Percentiles rank a stretch among this genome's conserved stretches.
phyloP scores from a whole-genome alignment of 352 stramenopile species.

The Pythium brassicae region DNA sequence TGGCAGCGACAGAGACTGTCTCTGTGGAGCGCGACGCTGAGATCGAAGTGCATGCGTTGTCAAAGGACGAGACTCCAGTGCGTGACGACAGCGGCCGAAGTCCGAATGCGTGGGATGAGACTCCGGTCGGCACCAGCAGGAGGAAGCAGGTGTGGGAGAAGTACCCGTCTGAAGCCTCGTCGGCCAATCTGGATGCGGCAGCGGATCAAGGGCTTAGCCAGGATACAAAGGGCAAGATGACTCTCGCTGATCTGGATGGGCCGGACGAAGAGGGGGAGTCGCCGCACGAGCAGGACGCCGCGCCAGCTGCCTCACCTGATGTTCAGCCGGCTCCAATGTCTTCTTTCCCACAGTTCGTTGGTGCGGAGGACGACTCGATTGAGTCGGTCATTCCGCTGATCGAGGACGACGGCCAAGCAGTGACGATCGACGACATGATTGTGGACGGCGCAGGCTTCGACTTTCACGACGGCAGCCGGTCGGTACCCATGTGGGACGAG shows the following conservation, averaged over 20 bases:
- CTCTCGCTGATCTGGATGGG: background rate
- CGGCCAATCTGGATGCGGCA: background rate
- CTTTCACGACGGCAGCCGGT: background rate
- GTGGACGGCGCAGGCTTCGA: background rate
- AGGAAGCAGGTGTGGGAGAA: slow-evolving; percentile 4
- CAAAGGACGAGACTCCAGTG: slow-evolving; percentile 12
- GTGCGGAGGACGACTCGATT: background rate
- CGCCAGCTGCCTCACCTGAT: background rate
- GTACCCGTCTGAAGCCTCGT: background rate
- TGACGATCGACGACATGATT: slow-evolving; percentile 4
- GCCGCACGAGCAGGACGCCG: background rate
- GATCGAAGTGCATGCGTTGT: background rate
- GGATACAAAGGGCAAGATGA: slow-evolving; percentile 3
- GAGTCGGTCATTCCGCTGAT: background rate
- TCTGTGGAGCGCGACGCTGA: no score
- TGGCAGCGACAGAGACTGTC: no score
- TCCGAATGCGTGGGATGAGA: slow-evolving; percentile 3
- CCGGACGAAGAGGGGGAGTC: background rate
- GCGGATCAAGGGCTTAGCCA: no score
- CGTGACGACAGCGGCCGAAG: background rate
- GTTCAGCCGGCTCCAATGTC: background rate
- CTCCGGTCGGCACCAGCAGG: slow-evolving; percentile 8
- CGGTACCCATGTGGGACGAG: slow-evolving; percentile 1
- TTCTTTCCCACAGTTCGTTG: background rate
- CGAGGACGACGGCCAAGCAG: background rate